Evolutionary conservation across 192 early-diverging fungal genomes (phyloP).

Genomic region (Coemansia aciculifera): DNA sequence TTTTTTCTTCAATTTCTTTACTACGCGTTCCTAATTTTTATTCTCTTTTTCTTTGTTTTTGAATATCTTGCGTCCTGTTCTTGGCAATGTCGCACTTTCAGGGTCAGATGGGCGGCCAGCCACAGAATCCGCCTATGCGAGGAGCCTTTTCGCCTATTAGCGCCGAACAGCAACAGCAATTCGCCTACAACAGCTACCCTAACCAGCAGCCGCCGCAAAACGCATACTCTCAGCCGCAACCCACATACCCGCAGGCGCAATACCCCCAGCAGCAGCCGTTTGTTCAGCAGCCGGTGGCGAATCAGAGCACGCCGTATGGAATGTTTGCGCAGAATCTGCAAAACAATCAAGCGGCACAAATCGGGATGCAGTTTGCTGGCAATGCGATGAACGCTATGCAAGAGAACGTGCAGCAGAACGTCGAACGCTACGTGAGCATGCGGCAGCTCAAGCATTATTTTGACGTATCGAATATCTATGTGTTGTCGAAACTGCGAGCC

Average conservation of each 20-base stretch:
- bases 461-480: constrained; percentile 93
- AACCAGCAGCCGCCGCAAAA: constrained; percentile 21
- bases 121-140: constrained; percentile 40
- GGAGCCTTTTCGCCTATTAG: constrained; percentile 53
- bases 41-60: background rate
- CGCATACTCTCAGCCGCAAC: constrained; percentile 15
- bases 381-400: constrained; percentile 80
- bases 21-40: constrained; percentile 7
- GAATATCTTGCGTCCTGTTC: background rate
- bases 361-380: constrained; percentile 94
- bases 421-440: constrained; percentile 82
- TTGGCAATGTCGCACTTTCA: constrained; percentile 38
- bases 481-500: constrained; percentile 81
- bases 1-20: background rate
- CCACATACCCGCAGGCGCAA: constrained; percentile 10
- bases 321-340: constrained; percentile 38
- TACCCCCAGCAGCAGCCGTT: constrained; percentile 19
- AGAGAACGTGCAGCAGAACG: constrained; percentile 87
- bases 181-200: constrained; percentile 23
- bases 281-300: background rate
- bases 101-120: constrained; percentile 43
- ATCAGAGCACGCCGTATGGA: constrained; percentile 28
- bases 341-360: constrained; percentile 76
- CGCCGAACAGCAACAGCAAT: constrained; percentile 47
- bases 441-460: constrained; percentile 90